These are phyloP conservation scores for Zasmidium angulare DNA, from an alignment of 2,329 filamentous ascomycete genomes.

Conservation along the genomic window DNA sequence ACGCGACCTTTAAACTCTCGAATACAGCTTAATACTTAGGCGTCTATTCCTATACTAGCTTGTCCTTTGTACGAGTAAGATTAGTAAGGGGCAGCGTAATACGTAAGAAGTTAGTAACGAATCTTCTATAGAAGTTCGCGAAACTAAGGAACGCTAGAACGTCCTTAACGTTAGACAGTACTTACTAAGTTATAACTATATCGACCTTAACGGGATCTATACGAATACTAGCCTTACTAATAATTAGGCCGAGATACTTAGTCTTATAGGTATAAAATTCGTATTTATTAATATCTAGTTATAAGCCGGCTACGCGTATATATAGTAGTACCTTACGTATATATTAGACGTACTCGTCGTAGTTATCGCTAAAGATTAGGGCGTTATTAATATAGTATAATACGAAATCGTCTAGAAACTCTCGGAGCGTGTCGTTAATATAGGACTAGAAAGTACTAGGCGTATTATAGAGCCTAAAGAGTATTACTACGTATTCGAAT, in stretches of 20 bases:
- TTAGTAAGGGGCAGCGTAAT: background rate
- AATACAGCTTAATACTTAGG: background rate
- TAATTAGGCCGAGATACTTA: conserved; percentile 28
- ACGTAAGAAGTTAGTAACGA: background rate
- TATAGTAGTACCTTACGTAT: conserved; percentile 27
- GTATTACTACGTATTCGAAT: too few relatives aligned
- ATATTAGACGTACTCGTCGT: conserved; percentile 27
- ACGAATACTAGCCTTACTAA: conserved; percentile 23
- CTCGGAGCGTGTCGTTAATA: too few relatives aligned
- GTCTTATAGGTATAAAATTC: conserved; percentile 26
- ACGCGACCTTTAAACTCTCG: conserved; percentile 1
- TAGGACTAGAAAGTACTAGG: too few relatives aligned
- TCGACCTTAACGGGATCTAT: conserved; percentile 16
- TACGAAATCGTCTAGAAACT: too few relatives aligned
- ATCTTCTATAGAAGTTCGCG: conserved; percentile 6
- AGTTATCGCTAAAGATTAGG: too few relatives aligned
- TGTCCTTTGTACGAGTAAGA: background rate
- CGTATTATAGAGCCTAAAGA: too few relatives aligned
- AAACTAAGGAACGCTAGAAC: conserved; percentile 5
- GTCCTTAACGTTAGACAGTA: conserved; percentile 1
- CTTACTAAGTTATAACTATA: conserved; percentile 1
- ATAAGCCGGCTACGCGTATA: conserved; percentile 20
- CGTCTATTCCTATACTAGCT: background rate
- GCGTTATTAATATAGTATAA: too few relatives aligned
- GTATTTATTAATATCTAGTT: too few relatives aligned